Evolutionary conservation across 2,329 filamentous ascomycete genomes (phyloP).

Genomic region (Colletotrichum sp.): DNA sequence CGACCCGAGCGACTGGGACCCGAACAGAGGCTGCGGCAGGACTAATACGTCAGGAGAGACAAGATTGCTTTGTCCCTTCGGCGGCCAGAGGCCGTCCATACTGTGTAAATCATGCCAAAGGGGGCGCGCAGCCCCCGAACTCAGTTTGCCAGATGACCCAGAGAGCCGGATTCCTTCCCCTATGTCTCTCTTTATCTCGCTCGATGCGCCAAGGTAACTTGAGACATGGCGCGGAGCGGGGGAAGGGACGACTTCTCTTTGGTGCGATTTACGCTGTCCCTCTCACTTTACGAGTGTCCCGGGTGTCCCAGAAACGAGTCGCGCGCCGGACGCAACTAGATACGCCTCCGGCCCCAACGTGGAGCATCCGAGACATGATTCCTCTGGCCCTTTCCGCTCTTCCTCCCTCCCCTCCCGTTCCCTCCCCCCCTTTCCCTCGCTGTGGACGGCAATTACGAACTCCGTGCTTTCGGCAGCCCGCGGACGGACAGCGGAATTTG

Average conservation of each 20-base stretch:
- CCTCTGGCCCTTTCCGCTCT: not conserved
- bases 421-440: not conserved
- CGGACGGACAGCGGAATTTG: not conserved
- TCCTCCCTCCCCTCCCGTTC: not conserved
- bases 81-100: not conserved
- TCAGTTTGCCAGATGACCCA: not conserved
- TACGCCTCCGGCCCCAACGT: constrained; percentile 8
- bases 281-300: not conserved
- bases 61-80: constrained; percentile 11
- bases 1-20: constrained; percentile 10
- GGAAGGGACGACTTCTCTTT: not conserved
- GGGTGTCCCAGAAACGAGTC: not conserved
- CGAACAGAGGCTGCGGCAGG: not conserved
- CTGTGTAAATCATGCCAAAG: not conserved
- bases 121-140: not conserved
- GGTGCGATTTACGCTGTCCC: not conserved
- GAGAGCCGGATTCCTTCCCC: not conserved
- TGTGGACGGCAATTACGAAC: not conserved
- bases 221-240: constrained; percentile 17
- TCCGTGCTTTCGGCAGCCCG: not conserved
- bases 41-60: constrained; percentile 19
- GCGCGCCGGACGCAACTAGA: constrained; percentile 9
- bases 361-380: constrained; percentile 16
- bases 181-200: not conserved
- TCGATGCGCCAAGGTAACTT: not conserved